Evolutionary conservation across 164 flowering plant genomes (phyloP), one percentile per base, ranked within the genome.

Genomic region (Hamamelis virginiana): DNA sequence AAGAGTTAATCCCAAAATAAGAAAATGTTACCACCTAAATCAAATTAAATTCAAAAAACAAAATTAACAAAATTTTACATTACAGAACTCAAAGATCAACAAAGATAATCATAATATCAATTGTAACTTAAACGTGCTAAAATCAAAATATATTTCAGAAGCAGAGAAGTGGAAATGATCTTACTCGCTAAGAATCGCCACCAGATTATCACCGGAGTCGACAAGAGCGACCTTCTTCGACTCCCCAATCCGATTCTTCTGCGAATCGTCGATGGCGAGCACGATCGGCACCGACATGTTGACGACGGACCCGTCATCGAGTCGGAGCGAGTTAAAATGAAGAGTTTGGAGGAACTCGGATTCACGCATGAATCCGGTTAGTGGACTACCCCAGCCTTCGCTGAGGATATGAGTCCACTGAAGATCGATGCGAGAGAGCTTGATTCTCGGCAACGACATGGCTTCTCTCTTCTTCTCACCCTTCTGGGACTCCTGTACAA

Each of bases 311-410:
- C 98, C 99, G 74, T 90, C 89, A 0, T 75, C 86, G 26, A 92
- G 78, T 3, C 96, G 86, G 80, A 95, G 82, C 52, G 88, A 85
- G 66, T 84, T 83, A 70, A 95, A 95, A 90, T 95, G 99, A 92
- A 95, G 98, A 65, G 98, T 92, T 92, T 95, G 98, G 95, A 95
- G 99, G 96, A 91, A 92, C 97, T 92, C 93, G 70, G 87, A 77
- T 74, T 95, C 93, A 74, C 90, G 80, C 99, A 95, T 95, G 91
- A 95, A 95, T 21, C 89, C 89, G 16, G 59, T 26, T 18, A 88
- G 82, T 1, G 92, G 92, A 74, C 87, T 88, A 15, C 90, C 90
- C 90, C 92, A 88, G 12, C 92, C 92, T 75, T 88, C 90, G 75
- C 90, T 85, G 56, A 88, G 72, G 33, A 86, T 96, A 75, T 95